Evolutionary conservation across 2,329 filamentous ascomycete species (phyloP), one percentile per base, ranked within the genome.

Genomic region (Bipolaris zeicola): DNA sequence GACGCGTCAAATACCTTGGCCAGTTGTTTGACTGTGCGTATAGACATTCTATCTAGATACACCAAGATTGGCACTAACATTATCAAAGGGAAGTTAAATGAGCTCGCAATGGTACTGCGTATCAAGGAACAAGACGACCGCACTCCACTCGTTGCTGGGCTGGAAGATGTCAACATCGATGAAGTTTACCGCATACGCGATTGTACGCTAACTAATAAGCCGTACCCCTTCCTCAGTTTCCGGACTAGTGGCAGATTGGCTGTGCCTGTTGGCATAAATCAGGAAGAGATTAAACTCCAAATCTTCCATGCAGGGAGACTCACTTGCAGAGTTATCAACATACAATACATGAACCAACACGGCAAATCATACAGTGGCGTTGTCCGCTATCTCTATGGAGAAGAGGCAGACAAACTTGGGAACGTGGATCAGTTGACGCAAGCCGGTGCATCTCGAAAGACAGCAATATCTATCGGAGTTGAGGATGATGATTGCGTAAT

Each of bases 21-120:
- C 67, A 55, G 1, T 4, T 67, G 0, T 70, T 70, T 14, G 59
- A 69, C 1, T 50, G 69, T 67, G 55, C 48, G 63, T 52, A 8
- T 14, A 38, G 16, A 33, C 4, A 10, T 6, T 20, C 18, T 11
- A 26, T 14, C 3, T 1, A 18, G 5, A 2, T 22, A 16, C 1
- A 18, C 6, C 41, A 36, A 1, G 4, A 20, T 11, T 5, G 13
- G 6, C 22, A 41, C 55, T 63, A 20, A 63, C 24, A 14, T 1
- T 10, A 16, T 1, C 10, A 1, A 28, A 70, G 68, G 55, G 37
- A 69, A 66, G n/a, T 4, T 43, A 0, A 61, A 63, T 16, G 60
- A 63, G 18, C 39, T 63, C 0, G 47, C 34, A 5, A 61, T 63
- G 39, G 33, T 58, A 0, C 34, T 63, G 0, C n/a, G 18, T 1